Evolutionary conservation across 2,329 filamentous ascomycete species (phyloP), one percentile per base, ranked within the genome.

Genomic region (Dactylellina cionopaga): DNA sequence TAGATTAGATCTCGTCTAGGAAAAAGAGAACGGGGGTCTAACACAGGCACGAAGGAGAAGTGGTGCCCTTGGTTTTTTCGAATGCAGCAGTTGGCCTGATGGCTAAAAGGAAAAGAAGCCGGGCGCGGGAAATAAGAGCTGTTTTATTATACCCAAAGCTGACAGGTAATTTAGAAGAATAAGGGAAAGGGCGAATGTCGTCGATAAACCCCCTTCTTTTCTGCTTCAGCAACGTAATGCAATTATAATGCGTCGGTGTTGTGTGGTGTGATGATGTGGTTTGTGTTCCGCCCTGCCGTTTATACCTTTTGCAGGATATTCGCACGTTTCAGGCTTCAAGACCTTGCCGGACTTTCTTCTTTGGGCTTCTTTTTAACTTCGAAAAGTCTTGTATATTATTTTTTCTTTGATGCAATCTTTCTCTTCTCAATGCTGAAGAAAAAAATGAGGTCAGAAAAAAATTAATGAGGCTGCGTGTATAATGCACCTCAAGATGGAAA

Each of bases 1-100:
- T 71, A 63, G 56, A 71, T 71, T 71, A 63, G 65, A 63, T 71
- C 58, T 62, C 33, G 49, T 51, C 58, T 52, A 33, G 58, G 46
- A 24, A 31, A 56, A 35, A 35, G 41, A 43, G 29, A 24, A 43
- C 35, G 46, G 43, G 3, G 39, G 59, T 54, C 47, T 65, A 55
- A 65, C 55, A 49, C 60, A 65, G 60, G 49, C 52, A 58, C 51
- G 24, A n/a, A 56, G 19, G 9, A 44, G 29, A 52, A 54, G 22
- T 44, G 37, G 15, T n/a, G n/a, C n/a, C n/a, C n/a, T n/a, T n/a
- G n/a, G n/a, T n/a, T n/a, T n/a, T 31, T 43, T 51, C 52, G 31
- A 60, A 71, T 55, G 62, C 52, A 54, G 47, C 44, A 52, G 29
- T 43, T 66, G 49, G 44, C 37, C n/a, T n/a, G n/a, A 25, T 68